Evolutionary conservation across 1,284 basidiomycete species (phyloP).

Genomic region (Cutaneotrichosporon dermatis): DNA sequence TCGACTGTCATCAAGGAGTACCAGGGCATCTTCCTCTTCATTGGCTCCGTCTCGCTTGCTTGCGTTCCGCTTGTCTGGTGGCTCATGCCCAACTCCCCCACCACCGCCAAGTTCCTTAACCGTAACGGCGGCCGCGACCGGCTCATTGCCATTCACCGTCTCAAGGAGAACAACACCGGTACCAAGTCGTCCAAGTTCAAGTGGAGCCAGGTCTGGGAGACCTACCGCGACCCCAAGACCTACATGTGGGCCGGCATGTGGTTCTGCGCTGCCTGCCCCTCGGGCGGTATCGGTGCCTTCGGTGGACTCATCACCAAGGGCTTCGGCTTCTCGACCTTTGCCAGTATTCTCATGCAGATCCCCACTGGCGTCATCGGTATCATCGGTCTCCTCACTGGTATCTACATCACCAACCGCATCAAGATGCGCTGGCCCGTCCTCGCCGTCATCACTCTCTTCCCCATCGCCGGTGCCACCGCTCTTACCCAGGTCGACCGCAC

Average conservation of each 20-base stretch:
- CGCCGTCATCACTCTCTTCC: constrained; percentile 39
- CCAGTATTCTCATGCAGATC: constrained; percentile 45
- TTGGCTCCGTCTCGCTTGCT: constrained; percentile 52
- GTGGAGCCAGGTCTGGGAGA: constrained; percentile 47
- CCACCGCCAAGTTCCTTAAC: constrained; percentile 42
- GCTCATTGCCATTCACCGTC: constrained; percentile 46
- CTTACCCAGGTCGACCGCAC: constrained; percentile 30
- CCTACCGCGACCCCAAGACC: constrained; percentile 44
- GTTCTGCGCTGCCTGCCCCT: constrained; percentile 40
- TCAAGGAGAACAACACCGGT: constrained; percentile 48
- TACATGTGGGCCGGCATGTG: constrained; percentile 37
- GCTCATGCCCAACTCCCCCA: constrained; percentile 44
- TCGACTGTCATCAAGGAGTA: constrained; percentile 26
- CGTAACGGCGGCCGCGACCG: constrained; percentile 38
- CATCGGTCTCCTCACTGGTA: constrained; percentile 48
- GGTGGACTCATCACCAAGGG: constrained; percentile 44
- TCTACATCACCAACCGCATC: constrained; percentile 52
- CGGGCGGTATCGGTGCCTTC: constrained; percentile 46
- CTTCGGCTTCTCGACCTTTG: constrained; percentile 46
- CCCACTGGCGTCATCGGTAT: constrained; percentile 55
- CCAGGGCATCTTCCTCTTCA: constrained; percentile 55
- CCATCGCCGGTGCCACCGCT: constrained; percentile 41
- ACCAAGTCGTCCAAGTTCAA: constrained; percentile 45
- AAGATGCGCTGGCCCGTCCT: constrained; percentile 56
- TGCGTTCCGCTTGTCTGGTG: constrained; percentile 53